Evolutionary conservation across 352 stramenopile species (phyloP).

Genomic region (Globisporangium megalacanthum): DNA sequence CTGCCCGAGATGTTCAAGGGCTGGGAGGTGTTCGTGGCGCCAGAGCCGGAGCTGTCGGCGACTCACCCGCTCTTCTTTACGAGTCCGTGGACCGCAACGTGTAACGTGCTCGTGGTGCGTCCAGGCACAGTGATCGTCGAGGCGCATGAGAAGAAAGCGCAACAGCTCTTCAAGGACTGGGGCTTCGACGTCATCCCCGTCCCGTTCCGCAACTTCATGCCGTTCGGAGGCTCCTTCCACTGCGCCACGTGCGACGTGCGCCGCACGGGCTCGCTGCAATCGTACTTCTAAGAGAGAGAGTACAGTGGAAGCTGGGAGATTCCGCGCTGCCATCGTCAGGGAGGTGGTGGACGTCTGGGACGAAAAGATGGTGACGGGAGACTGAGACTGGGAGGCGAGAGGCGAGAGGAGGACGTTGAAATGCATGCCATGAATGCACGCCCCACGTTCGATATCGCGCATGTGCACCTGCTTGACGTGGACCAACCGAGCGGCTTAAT

Average conservation of each 20-base stretch:
- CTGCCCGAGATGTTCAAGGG: slow-evolving; percentile 90
- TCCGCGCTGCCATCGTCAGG: too few relatives aligned
- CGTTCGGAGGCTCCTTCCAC: slow-evolving; percentile 87
- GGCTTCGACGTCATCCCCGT: slow-evolving; percentile 86
- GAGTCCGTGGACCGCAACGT: slow-evolving; percentile 87
- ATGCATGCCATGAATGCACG: too few relatives aligned
- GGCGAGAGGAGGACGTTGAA: background rate
- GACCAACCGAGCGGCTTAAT: too few relatives aligned
- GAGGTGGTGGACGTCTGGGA: too few relatives aligned
- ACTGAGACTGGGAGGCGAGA: background rate
- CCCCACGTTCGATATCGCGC: too few relatives aligned
- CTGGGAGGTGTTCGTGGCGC: slow-evolving; percentile 87
- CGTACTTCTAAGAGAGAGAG: slow-evolving; percentile 61
- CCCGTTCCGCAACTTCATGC: slow-evolving; percentile 89
- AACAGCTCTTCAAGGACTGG: slow-evolving; percentile 84
- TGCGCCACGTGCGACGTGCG: slow-evolving; percentile 86
- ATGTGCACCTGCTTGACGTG: background rate
- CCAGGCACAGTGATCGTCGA: slow-evolving; percentile 81
- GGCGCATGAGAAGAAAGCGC: slow-evolving; percentile 75
- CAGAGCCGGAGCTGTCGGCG: slow-evolving; percentile 71
- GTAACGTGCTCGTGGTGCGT: slow-evolving; percentile 86
- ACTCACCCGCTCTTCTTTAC: slow-evolving; percentile 88
- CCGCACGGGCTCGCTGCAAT: slow-evolving; percentile 75
- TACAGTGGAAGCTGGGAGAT: too few relatives aligned
- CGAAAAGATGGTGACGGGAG: background rate